A percentile compares a stretch with the other conserved stretches of the same genome.
Conservation (phyloP, 163 green algal species). For the Chloromonas sp. region DNA sequence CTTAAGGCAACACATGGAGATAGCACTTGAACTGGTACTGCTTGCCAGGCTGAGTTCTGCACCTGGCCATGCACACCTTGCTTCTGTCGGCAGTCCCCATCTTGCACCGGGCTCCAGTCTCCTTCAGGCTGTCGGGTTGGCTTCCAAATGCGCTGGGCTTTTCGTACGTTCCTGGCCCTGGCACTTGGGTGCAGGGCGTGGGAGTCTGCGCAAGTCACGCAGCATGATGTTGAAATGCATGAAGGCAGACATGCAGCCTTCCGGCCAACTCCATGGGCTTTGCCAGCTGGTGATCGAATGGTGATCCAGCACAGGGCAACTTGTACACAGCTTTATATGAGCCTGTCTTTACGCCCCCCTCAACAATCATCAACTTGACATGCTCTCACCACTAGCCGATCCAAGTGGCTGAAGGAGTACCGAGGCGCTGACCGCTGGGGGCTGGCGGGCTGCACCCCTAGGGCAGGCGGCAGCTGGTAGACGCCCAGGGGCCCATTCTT, state of each 20-base stretch:
- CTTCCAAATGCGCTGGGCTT: background rate
- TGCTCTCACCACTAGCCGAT: background rate
- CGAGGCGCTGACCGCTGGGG: background rate
- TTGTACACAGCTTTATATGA: no score
- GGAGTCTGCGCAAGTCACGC: background rate
- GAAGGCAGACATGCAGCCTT: background rate
- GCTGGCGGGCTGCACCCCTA: background rate
- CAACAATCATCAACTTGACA: no score
- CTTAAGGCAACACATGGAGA: no score
- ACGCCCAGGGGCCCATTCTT: background rate
- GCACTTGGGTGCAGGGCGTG: background rate
- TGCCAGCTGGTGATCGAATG: no score
- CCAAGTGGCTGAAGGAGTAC: background rate
- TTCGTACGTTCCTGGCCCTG: conserved; percentile 2
- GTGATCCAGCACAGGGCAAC: no score
- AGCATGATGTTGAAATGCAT: background rate
- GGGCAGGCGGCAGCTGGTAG: background rate
- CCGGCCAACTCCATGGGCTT: no score
- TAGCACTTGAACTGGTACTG: no score
- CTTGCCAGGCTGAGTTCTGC: no score
- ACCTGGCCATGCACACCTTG: background rate
- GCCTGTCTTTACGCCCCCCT: no score
- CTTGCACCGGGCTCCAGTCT: background rate
- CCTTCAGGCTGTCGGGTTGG: background rate
- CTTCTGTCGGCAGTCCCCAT: background rate